These are phyloP conservation scores for Schwanniomyces occidentalis DNA, from an alignment of 805 yeast genomes.

Conservation along the genomic window DNA sequence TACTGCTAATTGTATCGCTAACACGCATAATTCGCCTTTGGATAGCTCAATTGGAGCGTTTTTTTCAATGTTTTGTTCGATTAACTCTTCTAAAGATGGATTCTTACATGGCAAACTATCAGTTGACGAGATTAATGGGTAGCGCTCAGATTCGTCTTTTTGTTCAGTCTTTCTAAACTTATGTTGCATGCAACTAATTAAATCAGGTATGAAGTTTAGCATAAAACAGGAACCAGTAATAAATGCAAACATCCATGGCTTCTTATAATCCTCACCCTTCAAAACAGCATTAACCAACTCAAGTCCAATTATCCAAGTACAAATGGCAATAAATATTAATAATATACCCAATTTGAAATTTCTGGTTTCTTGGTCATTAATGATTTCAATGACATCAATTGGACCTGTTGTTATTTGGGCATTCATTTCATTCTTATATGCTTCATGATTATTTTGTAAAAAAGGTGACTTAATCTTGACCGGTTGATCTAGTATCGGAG, in stretches of 20 bases:
- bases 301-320: slow-evolving; percentile 50
- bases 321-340: slow-evolving; percentile 41
- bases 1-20: slow-evolving; percentile 41
- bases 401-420: slow-evolving; percentile 16
- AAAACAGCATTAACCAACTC: slow-evolving; percentile 51
- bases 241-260: slow-evolving; percentile 49
- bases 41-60: slow-evolving; percentile 21
- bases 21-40: slow-evolving; percentile 26
- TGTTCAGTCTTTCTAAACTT: background rate
- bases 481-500: too few relatives aligned
- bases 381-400: slow-evolving; percentile 30
- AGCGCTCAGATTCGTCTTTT: background rate
- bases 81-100: slow-evolving; percentile 7
- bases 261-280: slow-evolving; percentile 48
- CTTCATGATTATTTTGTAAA: too few relatives aligned
- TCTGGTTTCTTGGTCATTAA: slow-evolving; percentile 40
- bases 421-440: too few relatives aligned
- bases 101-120: background rate
- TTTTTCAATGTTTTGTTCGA: slow-evolving; percentile 5
- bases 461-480: too few relatives aligned
- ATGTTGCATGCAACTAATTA: slow-evolving; percentile 6
- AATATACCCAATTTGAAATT: slow-evolving; percentile 47
- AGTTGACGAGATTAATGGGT: background rate
- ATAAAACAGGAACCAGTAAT: slow-evolving; percentile 49
- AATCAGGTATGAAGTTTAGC: slow-evolving; percentile 46